Percentiles rank a stretch among this genome's conserved stretches.
These are phyloP conservation scores for Trichosporon inkin DNA, from an alignment of 1,284 basidiomycete species.

Conservation along the genomic window DNA sequence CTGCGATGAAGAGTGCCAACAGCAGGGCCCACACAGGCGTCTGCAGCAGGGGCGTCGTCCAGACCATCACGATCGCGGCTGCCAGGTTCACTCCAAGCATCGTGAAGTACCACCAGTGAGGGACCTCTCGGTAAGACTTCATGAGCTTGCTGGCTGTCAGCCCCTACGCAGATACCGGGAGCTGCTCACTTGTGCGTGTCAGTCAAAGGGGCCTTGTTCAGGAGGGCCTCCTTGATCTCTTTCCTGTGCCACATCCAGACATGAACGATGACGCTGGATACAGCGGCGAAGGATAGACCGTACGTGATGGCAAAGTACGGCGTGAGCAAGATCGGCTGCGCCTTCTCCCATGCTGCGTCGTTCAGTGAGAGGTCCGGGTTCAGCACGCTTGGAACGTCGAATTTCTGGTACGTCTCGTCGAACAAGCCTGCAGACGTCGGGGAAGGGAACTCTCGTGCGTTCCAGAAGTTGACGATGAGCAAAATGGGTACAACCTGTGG, in stretches of 20 bases:
- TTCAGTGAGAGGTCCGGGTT: constrained; percentile 52
- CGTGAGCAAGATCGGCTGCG: constrained; percentile 52
- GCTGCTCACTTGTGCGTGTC: constrained; percentile 48
- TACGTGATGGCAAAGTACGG: constrained; percentile 53
- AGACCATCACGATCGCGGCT: constrained; percentile 51
- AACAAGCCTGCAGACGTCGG: constrained; percentile 46
- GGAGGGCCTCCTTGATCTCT: constrained; percentile 52
- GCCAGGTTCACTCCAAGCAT: constrained; percentile 43
- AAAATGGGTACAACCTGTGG: constrained; percentile 49
- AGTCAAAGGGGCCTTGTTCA: constrained; percentile 37
- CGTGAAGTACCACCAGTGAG: constrained; percentile 47
- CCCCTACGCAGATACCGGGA: no score
- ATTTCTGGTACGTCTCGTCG: constrained; percentile 43
- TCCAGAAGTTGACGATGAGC: constrained; percentile 53
- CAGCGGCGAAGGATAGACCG: constrained; percentile 52
- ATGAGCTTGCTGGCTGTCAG: constrained; percentile 42
- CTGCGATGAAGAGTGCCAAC: constrained; percentile 52
- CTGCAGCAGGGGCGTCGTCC: constrained; percentile 51
- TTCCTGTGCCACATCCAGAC: constrained; percentile 55
- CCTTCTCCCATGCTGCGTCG: constrained; percentile 46
- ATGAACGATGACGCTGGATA: constrained; percentile 54
- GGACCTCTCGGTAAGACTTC: constrained; percentile 44
- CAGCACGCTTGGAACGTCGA: constrained; percentile 49
- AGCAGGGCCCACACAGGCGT: constrained; percentile 54
- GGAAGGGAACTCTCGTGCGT: constrained; percentile 49